Conservation (phyloP, 768 basidiomycete species). For the Tylopilus sp. region DNA sequence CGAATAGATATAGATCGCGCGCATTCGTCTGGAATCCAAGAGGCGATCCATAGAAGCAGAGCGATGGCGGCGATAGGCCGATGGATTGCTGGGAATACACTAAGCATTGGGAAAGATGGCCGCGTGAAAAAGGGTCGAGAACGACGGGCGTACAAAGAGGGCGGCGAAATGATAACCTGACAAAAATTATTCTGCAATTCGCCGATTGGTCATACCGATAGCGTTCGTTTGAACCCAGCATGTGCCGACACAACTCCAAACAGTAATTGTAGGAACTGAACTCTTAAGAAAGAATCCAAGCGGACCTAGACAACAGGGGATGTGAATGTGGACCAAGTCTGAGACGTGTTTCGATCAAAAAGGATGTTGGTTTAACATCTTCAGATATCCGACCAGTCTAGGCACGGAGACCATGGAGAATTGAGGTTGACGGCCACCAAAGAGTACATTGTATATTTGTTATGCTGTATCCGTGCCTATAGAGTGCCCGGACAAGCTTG, state of each 20-base stretch:
- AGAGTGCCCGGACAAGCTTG: neutral
- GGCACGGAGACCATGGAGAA: conserved; percentile 11
- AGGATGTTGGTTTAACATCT: conserved; percentile 2
- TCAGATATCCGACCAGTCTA: conserved; percentile 2
- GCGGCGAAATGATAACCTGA: conserved; percentile 6
- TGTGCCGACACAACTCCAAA: conserved; percentile 10
- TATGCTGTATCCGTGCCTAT: conserved; percentile 4
- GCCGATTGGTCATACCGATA: conserved; percentile 8
- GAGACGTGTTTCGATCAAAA: conserved; percentile 12
- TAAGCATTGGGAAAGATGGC: conserved; percentile 18
- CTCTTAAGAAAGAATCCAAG: conserved; percentile 5
- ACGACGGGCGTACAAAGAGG: conserved; percentile 1
- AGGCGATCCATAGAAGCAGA: conserved; percentile 17
- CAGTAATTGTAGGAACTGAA: conserved; percentile 3
- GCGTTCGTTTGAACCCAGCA: conserved; percentile 9
- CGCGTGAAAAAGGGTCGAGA: conserved; percentile 20
- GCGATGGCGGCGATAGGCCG: conserved; percentile 28
- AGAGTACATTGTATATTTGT: neutral
- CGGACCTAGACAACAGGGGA: conserved; percentile 7
- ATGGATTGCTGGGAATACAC: conserved; percentile 13
- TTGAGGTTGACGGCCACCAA: conserved; percentile 1
- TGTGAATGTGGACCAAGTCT: neutral
- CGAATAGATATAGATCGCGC: conserved; percentile 8
- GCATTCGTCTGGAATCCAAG: conserved; percentile 6
- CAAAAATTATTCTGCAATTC: conserved; percentile 1